Base-by-base conservation (phyloP, 2,329 filamentous ascomycete genomes). In the Claviceps pusilla region DNA sequence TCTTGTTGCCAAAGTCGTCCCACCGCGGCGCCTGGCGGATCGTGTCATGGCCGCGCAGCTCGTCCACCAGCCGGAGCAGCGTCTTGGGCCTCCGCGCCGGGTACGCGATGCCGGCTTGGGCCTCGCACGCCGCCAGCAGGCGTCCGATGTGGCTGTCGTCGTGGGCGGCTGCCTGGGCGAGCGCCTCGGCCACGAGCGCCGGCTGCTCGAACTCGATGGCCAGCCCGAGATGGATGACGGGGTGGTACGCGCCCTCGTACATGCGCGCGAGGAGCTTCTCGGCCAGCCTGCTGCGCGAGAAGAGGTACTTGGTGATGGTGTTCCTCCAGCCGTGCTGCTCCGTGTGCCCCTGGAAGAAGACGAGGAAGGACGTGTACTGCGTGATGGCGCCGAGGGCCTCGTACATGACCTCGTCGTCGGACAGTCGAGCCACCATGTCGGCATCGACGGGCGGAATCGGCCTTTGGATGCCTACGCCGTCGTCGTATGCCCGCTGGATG, bases 201-300 rank as follows among this genome's bases (percentile, higher is more conserved):
- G 82, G 82, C 59, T 84, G 82, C 7, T 78, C 67, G 60, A 86
- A 86, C 62, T 87, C 83, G 48, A 87, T 63, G 0, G 79, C 84
- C 55, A 86, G 83, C 0, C 83, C 82, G 2, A 86, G 71, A 59
- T 87, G 82, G 54, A 87, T 86, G 16, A 86, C 65, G 1, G 83
- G 82, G 59, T 87, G 84, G 6, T 83, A 66, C 51, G 83, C 75
- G 2, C 83, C 79, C 74, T 63, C 57, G 60, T 55, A 60, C 53
- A 61, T 54, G 19, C 79, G 71, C 0, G 69, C 72, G 0, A 87
- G 65, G 71, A 88, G 72, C 53, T 73, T 72, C 56, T 86, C 76
- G 2, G 82, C 78, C 51, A 71, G 62, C 42, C 76, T 71, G 56
- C 78, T 76, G 3, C 73, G 72, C 2, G 72, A 68, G 62, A 88